phyloP scores from a whole-genome alignment of 768 basidiomycete genomes.

The Suillus tomentosus region DNA sequence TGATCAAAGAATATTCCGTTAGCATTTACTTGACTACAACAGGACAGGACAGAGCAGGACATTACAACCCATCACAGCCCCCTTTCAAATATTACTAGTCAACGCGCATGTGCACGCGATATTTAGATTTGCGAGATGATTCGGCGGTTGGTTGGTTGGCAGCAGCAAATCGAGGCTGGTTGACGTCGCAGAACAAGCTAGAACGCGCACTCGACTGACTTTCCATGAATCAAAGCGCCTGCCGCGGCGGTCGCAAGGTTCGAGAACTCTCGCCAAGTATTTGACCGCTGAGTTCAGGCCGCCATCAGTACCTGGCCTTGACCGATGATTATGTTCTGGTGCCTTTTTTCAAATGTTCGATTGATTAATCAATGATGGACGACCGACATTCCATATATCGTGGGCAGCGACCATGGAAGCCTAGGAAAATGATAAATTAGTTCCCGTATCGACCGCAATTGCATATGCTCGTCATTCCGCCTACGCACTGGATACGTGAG shows the following conservation, averaged over 20 bases:
- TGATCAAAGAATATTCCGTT: neutral
- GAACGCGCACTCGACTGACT: neutral
- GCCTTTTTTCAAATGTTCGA: slow-evolving; percentile 4
- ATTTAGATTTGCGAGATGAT: neutral
- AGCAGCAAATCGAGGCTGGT: neutral
- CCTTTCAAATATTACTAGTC: neutral
- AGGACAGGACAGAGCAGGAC: neutral
- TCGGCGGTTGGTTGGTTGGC: neutral
- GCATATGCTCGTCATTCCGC: neutral
- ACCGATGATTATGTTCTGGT: neutral
- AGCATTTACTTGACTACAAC: neutral
- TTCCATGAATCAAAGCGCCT: neutral
- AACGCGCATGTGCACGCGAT: neutral
- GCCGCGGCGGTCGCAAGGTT: neutral
- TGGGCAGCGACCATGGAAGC: neutral
- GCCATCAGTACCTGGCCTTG: neutral
- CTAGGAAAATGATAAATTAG: neutral
- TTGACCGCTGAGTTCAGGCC: neutral
- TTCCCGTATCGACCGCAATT: neutral
- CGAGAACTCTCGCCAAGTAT: neutral
- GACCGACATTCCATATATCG: neutral
- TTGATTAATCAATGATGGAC: slow-evolving; percentile 6
- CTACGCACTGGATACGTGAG: slow-evolving; percentile 3
- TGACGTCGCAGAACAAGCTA: neutral
- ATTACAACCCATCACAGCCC: neutral